Percentiles rank a stretch among this genome's conserved stretches.
Conservation (phyloP, 2,329 filamentous ascomycete genomes). For the Penicillium sp. region DNA sequence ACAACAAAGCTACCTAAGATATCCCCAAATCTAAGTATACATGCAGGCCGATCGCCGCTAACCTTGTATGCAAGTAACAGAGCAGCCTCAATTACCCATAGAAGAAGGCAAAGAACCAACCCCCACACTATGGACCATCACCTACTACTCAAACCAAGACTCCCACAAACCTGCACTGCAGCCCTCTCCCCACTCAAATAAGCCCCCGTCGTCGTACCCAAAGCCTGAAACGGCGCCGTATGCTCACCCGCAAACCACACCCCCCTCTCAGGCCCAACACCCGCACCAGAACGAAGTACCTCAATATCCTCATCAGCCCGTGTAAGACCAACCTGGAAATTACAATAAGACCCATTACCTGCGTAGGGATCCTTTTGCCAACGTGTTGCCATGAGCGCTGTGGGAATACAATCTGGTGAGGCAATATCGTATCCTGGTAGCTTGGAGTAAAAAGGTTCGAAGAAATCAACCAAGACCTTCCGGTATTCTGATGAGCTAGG, state of each 20-base stretch:
- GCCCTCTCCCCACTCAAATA: conserved; percentile 90
- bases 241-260: conserved; percentile 92
- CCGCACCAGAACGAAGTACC: conserved; percentile 58
- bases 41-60: not conserved
- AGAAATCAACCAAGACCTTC: conserved; percentile 67
- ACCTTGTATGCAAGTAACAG: no score
- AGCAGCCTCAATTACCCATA: not conserved
- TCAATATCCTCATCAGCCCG: conserved; percentile 75
- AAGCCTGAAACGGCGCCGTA: conserved; percentile 84
- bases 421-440: conserved; percentile 69
- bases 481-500: conserved; percentile 57
- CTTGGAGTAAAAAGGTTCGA: conserved; percentile 77
- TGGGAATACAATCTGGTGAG: conserved; percentile 66
- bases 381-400: conserved; percentile 69
- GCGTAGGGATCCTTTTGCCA: conserved; percentile 82
- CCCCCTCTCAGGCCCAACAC: conserved; percentile 61
- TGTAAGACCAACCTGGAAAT: conserved; percentile 78
- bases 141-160: conserved; percentile 32
- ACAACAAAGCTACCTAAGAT: no score
- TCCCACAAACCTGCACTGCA: conserved; percentile 59
- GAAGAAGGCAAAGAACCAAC: conserved; percentile 44
- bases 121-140: conserved; percentile 30
- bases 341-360: conserved; percentile 81
- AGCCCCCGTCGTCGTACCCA: conserved; percentile 88
- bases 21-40: not conserved